Evolutionary conservation across 192 early-diverging fungal genomes (phyloP), one percentile per base, ranked within the genome.

Genomic region (Entomortierella beljakovae): DNA sequence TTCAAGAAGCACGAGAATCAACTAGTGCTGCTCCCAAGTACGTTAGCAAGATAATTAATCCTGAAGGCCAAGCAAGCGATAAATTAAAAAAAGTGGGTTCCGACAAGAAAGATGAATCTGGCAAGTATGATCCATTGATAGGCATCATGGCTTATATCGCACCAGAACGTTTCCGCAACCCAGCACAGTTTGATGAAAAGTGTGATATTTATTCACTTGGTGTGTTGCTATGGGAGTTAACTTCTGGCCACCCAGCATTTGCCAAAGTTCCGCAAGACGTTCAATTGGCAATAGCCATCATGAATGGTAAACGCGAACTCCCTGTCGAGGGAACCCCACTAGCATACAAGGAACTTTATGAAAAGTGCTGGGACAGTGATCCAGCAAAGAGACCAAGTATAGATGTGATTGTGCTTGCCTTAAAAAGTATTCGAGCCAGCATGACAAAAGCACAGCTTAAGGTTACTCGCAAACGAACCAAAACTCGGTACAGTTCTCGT

Each of bases 151-250:
- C 75, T 34, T 79, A 79, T 42, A 79, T 79, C 55, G 75, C 75
- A 2, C 75, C 75, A 0, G 75, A 79, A 38, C 75, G 75, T 4
- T 79, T 79, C 67, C 75, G 75, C 49, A 70, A 79, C 57, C 75
- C 75, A 15, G 32, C 40, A 7, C 51, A 31, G 57, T 79, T 79
- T 79, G 67, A 79, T 53, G 75, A 67, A 32, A 70, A 64, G 38
- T 79, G 75, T 48, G 81, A 83, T 34, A 69, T 83, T 23, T 83
- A 83, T 23, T 79, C 74, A 7, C 52, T 83, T 25, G 81, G 74
- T 25, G 68, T 83, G 6, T 46, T 83, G 7, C 31, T 83, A 20
- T 83, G 81, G 81, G 81, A 79, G 55, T 35, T 83, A 54, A 73
- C 81, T 16, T 61, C 64, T 13, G 74, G 74, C 2, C 67, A 61